These are phyloP conservation scores for Neohortaea acidophila DNA, from an alignment of 495 filamentous ascomycete genomes.

Conservation along the genomic window DNA sequence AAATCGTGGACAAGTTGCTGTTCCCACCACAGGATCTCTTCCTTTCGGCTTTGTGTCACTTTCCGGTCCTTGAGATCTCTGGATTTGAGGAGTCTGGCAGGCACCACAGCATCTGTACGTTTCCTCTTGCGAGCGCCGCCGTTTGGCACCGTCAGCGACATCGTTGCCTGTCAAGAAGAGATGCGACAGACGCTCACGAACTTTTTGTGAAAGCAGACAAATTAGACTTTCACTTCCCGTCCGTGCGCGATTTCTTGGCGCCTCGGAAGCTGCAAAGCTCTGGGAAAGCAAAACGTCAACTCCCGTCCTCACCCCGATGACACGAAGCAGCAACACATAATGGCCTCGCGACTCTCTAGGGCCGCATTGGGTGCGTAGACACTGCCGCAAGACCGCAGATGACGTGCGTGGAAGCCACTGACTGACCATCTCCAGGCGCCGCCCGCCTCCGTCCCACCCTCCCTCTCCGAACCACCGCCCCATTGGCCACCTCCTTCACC, in stretches of 20 bases:
- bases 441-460: conserved; percentile 61
- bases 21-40: conserved; percentile 58
- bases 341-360: conserved; percentile 90
- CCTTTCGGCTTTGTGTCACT: conserved; percentile 40
- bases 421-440: conserved; percentile 48
- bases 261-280: too few relatives aligned
- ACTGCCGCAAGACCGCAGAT: background rate
- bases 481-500: conserved; percentile 49
- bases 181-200: too few relatives aligned
- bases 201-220: too few relatives aligned
- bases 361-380: conserved; percentile 67
- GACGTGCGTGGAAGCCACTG: background rate
- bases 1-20: too few relatives aligned
- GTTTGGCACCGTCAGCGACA: background rate
- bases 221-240: too few relatives aligned
- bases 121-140: conserved; percentile 8
- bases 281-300: too few relatives aligned
- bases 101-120: conserved; percentile 24
- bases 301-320: too few relatives aligned
- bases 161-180: too few relatives aligned
- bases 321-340: conserved; percentile 33
- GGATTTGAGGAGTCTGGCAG: too few relatives aligned
- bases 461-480: conserved; percentile 53
- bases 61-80: conserved; percentile 29
- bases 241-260: too few relatives aligned